These are phyloP conservation scores for Ascochyta viciae-villosae DNA, from an alignment of 2,329 filamentous ascomycete genomes.

Conservation along the genomic window DNA sequence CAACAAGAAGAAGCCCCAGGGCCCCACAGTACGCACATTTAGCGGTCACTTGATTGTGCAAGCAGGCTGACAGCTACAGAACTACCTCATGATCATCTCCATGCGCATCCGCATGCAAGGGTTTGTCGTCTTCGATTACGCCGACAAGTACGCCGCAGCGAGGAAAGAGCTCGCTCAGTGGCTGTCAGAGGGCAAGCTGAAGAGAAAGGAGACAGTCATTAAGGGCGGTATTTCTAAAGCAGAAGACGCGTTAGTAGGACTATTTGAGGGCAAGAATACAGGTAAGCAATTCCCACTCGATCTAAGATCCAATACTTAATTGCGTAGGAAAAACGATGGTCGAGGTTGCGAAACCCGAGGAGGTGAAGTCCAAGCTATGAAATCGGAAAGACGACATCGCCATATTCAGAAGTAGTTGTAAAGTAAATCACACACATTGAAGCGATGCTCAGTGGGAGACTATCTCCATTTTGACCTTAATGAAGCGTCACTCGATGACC, in stretches of 20 bases:
- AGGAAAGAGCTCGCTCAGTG: conserved; percentile 68
- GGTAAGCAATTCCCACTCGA: conserved; percentile 57
- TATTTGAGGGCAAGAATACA: conserved; percentile 74
- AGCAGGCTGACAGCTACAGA: conserved; percentile 31
- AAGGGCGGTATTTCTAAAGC: conserved; percentile 71
- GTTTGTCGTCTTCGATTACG: conserved; percentile 76
- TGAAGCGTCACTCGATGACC: too few species aligned
- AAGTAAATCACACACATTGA: too few species aligned
- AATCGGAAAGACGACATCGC: neutral
- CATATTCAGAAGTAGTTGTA: too few species aligned
- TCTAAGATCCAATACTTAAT: too few species aligned
- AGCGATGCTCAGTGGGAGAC: too few species aligned
- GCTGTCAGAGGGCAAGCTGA: conserved; percentile 73
- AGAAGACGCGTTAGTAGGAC: conserved; percentile 66
- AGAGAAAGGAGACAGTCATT: conserved; percentile 74
- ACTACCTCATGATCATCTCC: conserved; percentile 53
- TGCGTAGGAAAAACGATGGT: conserved; percentile 30
- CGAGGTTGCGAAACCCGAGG: conserved; percentile 48
- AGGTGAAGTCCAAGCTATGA: conserved; percentile 50
- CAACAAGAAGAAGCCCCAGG: conserved; percentile 55
- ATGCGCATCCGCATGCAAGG: conserved; percentile 57
- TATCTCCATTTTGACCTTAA: too few species aligned
- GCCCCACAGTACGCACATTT: conserved; percentile 53
- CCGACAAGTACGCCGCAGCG: conserved; percentile 64
- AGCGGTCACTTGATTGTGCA: neutral